Evolutionary conservation across 257 asterid species (phyloP).

Genomic region (Petrea volubilis): DNA sequence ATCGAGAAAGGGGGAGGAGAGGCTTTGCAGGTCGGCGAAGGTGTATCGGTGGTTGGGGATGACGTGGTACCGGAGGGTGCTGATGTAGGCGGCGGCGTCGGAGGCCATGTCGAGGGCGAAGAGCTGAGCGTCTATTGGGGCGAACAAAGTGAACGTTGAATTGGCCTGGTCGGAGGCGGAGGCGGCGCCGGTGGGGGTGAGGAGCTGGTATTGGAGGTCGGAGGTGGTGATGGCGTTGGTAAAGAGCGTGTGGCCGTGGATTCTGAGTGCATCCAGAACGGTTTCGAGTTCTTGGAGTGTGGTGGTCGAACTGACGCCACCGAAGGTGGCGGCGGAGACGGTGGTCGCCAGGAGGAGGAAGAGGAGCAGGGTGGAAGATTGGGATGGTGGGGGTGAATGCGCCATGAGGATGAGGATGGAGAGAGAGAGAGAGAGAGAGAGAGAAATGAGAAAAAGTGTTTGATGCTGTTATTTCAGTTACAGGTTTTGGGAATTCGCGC

Average conservation of each 20-base stretch:
- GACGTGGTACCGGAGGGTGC: constrained; percentile 62
- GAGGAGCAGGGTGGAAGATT: constrained; percentile 23
- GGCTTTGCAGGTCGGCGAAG: constrained; percentile 41
- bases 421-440: constrained; percentile 9
- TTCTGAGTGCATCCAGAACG: constrained; percentile 35
- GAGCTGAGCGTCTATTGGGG: constrained; percentile 45
- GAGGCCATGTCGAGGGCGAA: constrained; percentile 60
- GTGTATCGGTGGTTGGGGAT: constrained; percentile 50
- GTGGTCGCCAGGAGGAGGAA: constrained; percentile 16
- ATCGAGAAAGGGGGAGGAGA: constrained; percentile 52
- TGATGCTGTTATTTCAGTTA: constrained; percentile 25
- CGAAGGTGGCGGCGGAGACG: constrained; percentile 24
- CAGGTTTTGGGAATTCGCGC: constrained; percentile 25
- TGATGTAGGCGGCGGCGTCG: constrained; percentile 53
- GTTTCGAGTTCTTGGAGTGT: constrained; percentile 30
- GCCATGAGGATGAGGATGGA: constrained; percentile 7
- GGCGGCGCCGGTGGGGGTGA: constrained; percentile 23
- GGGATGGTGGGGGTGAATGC: constrained; percentile 10
- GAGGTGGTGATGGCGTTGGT: constrained; percentile 69
- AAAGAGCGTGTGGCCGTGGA: constrained; percentile 56
- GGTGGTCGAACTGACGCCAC: constrained; percentile 1
- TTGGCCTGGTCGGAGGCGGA: not conserved
- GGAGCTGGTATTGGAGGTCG: constrained; percentile 58
- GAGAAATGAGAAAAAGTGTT: no score
- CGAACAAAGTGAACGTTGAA: constrained; percentile 51